phyloP scores from a whole-genome alignment of 73 alveolate species.

The Durusdinium trenchii region DNA sequence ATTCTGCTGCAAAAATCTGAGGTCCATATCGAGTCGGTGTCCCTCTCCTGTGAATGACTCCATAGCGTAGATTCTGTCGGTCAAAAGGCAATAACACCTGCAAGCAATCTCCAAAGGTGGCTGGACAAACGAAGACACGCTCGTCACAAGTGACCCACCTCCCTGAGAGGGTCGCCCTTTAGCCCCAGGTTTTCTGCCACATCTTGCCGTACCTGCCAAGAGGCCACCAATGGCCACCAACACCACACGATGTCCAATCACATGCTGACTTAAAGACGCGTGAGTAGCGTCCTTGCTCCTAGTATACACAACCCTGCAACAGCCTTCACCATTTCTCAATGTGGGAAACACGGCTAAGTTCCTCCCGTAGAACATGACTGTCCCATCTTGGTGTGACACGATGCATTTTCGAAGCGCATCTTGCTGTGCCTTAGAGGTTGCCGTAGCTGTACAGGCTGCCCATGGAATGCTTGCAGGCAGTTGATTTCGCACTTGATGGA shows the following conservation, averaged over 20 bases:
- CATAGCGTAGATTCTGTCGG: slow-evolving; percentile 81
- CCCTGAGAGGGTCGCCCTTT: slow-evolving; percentile 48
- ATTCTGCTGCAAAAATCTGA: background rate
- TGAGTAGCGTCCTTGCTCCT: too few species aligned
- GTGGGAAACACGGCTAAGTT: background rate
- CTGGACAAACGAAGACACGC: background rate
- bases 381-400: too few species aligned
- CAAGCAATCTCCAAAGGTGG: background rate
- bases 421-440: slow-evolving; percentile 94
- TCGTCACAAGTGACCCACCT: background rate
- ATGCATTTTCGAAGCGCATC: too few species aligned
- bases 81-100: slow-evolving; percentile 75
- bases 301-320: too few species aligned
- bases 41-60: slow-evolving; percentile 41
- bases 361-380: background rate
- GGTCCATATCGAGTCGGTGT: too few species aligned
- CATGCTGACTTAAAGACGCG: too few species aligned
- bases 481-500: slow-evolving; percentile 32
- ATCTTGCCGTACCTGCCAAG: slow-evolving; percentile 96
- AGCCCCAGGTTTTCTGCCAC: slow-evolving; percentile 92
- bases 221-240: too few species aligned
- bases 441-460: slow-evolving; percentile 97
- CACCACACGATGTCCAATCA: too few species aligned
- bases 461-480: slow-evolving; percentile 96
- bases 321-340: too few species aligned